Percentiles rank a stretch among this genome's conserved stretches.
These are phyloP conservation scores for Nicotiana tomentosiformis DNA, from an alignment of 257 asterid species.

Conservation along the genomic window DNA sequence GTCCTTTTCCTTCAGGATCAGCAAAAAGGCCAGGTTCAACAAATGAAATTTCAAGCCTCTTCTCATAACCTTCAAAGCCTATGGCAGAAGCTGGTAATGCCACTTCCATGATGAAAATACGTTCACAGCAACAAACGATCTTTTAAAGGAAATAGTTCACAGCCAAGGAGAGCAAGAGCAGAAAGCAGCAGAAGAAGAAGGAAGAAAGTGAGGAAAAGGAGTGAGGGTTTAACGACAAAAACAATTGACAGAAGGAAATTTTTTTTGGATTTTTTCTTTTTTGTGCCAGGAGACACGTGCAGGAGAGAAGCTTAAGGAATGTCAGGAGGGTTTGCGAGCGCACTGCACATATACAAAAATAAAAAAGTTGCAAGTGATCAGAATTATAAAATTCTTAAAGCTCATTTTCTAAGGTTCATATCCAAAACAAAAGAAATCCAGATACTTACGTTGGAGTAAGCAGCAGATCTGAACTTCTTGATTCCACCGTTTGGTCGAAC, in stretches of 20 bases:
- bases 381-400: not conserved
- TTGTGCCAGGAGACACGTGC: constrained; percentile 5
- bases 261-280: not conserved
- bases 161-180: not conserved
- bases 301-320: constrained; percentile 3
- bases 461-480: constrained; percentile 45
- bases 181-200: constrained; percentile 11
- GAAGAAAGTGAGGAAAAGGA: constrained; percentile 7
- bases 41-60: constrained; percentile 37
- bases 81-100: constrained; percentile 24
- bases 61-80: constrained; percentile 39
- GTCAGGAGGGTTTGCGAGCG: constrained; percentile 35
- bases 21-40: constrained; percentile 27
- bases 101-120: constrained; percentile 9
- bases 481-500: constrained; percentile 38
- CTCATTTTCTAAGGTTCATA: not conserved
- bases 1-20: constrained; percentile 36
- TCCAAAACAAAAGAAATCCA: not conserved
- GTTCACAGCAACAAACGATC: not conserved
- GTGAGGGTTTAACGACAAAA: constrained; percentile 8
- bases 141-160: not conserved
- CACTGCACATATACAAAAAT: constrained; percentile 18
- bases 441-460: constrained; percentile 38
- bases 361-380: not conserved
- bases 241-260: not conserved